Evolutionary conservation across 495 filamentous ascomycete species (phyloP), one percentile per base, ranked within the genome.

Genomic region (Penicillium atrosanguineum): DNA sequence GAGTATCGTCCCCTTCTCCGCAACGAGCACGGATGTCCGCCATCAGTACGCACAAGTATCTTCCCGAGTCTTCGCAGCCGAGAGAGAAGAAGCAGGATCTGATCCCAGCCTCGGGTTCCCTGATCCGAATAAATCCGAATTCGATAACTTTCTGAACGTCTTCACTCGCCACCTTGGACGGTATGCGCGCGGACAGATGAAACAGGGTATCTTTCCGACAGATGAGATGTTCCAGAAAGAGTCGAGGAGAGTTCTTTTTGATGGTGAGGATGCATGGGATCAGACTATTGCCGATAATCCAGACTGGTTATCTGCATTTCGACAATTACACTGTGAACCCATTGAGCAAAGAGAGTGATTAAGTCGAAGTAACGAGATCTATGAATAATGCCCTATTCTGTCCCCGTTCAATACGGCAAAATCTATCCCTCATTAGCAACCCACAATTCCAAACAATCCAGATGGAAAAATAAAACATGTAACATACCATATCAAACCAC

Each of bases 281-380:
- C 83, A 86, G 53, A 87, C 83, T 0, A 78, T 78, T 11, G 79
- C 83, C 1, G 84, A 87, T 56, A 78, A 86, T 53, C 66, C 65
- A 1, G 64, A 69, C 12, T 84, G 82, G 79, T 67, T 87, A 16
- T 71, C 78, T 44, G 73, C 79, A 37, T 85, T 87, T 69, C 82
- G 83, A 61, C 47, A 25, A 16, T 25, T 50, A 36, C 53, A 56
- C 18, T 56, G 53, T 46, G 53, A 45, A 23, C n/a, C 15, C 3
- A 25, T 7, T 6, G 34, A 43, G 39, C 15, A 48, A 26, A 42
- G 14, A 20, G 37, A 39, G 34, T 14, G 23, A 28, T 12, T 42
- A 29, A 4, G 29, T n/a, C n/a, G n/a, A n/a, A n/a, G n/a, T n/a
- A n/a, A n/a, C n/a, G n/a, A n/a, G n/a, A n/a, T n/a, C n/a, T n/a